A percentile compares a stretch with the other conserved stretches of the same genome.
Conservation (phyloP, 768 basidiomycete species). For the Rhodocollybia butyracea region DNA sequence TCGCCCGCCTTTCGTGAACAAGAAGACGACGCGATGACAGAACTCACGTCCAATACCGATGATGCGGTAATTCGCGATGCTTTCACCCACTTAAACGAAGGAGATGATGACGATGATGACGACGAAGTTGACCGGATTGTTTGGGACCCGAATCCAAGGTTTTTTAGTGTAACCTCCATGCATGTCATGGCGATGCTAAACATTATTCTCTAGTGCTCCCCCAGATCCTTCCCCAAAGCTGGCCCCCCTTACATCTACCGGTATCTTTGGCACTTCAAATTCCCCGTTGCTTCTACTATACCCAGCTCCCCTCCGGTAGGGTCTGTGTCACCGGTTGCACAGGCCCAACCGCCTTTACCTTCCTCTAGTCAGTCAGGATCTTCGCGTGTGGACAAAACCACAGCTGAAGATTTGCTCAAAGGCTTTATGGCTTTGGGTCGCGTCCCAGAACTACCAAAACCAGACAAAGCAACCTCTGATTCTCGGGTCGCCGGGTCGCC, state of each 20-base stretch:
- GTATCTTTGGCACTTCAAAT: neutral
- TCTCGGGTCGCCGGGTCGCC: slow-evolving; percentile 41
- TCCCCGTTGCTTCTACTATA: neutral
- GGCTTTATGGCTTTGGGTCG: slow-evolving; percentile 42
- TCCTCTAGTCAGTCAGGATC: neutral
- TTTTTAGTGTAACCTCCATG: neutral
- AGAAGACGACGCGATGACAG: slow-evolving; percentile 63
- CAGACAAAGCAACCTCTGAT: slow-evolving; percentile 14
- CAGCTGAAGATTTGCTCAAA: slow-evolving; percentile 66
- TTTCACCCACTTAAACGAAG: slow-evolving; percentile 45
- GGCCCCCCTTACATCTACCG: neutral
- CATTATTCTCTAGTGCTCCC: neutral
- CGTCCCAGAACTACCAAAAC: slow-evolving; percentile 10
- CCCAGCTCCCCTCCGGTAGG: neutral
- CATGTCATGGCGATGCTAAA: neutral
- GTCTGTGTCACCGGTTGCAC: too few relatives aligned
- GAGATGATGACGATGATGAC: slow-evolving; percentile 45
- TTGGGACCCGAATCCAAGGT: slow-evolving; percentile 59
- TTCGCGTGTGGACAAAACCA: slow-evolving; percentile 39
- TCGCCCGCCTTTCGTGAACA: slow-evolving; percentile 7
- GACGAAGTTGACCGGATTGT: slow-evolving; percentile 82
- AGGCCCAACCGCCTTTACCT: neutral
- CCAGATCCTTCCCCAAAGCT: neutral
- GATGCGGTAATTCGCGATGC: slow-evolving; percentile 79
- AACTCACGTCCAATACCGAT: slow-evolving; percentile 69